Percentiles rank a stretch among this genome's conserved stretches.
Evolutionary conservation across 768 basidiomycete genomes (phyloP).

Genomic region (Pisolithus albus): DNA sequence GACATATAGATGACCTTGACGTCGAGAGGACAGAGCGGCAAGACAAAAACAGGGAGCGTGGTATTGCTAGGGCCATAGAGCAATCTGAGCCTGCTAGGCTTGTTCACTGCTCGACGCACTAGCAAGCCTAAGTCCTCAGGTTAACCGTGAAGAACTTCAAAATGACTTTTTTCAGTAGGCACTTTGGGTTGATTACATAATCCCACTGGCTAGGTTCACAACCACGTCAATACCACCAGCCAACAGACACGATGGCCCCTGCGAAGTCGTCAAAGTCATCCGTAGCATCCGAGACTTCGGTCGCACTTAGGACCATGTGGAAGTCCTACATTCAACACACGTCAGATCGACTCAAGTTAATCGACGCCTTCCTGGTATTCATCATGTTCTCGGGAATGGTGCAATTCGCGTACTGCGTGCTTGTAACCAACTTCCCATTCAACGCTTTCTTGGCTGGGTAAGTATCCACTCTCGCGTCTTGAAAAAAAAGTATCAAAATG

Average conservation of each 20-base stretch:
- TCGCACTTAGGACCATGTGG: constrained; percentile 54
- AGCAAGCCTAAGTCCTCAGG: too few species aligned
- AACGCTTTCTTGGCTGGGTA: constrained; percentile 97
- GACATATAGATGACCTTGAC: constrained; percentile 9
- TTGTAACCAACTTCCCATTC: constrained; percentile 92
- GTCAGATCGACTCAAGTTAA: constrained; percentile 80
- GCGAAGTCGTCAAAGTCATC: constrained; percentile 26
- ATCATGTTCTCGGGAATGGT: constrained; percentile 83
- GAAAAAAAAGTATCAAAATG: background rate
- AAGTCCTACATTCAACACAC: constrained; percentile 74
- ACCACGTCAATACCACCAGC: background rate
- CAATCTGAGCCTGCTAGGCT: background rate
- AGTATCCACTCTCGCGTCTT: constrained; percentile 20
- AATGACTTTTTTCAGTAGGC: too few species aligned
- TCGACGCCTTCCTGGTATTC: constrained; percentile 90
- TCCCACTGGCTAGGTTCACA: too few species aligned
- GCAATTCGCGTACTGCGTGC: constrained; percentile 88
- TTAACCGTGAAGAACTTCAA: too few species aligned
- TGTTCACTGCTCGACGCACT: too few species aligned
- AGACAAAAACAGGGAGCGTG: constrained; percentile 18
- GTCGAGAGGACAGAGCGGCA: constrained; percentile 13
- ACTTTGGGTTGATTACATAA: too few species aligned
- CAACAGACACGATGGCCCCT: constrained; percentile 28
- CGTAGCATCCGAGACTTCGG: constrained; percentile 13
- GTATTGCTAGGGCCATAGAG: constrained; percentile 16